Evolutionary conservation across 257 asterid genomes (phyloP).

Genomic region (Anisodus tanguticus): DNA sequence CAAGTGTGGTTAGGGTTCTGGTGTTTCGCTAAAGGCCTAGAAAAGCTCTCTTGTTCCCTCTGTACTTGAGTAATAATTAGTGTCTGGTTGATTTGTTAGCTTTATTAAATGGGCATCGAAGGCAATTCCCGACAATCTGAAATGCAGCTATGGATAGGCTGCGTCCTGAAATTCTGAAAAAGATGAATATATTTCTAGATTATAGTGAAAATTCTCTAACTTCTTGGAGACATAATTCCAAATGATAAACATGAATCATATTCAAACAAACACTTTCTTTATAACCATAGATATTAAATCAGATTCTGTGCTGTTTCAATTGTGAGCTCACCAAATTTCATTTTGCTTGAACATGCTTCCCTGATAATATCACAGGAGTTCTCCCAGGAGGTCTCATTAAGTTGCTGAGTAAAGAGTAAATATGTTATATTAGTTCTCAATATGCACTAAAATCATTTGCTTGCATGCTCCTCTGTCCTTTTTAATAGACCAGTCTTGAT

Average conservation of each 20-base stretch:
- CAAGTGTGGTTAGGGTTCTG: slow-evolving; percentile 17
- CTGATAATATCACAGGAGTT: slow-evolving; percentile 12
- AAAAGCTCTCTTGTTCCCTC: neutral
- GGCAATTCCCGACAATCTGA: slow-evolving; percentile 14
- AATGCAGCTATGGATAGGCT: neutral
- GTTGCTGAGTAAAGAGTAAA: neutral
- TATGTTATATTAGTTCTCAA: neutral
- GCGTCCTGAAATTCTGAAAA: neutral
- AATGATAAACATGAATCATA: slow-evolving; percentile 20
- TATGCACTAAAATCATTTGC: slow-evolving; percentile 5
- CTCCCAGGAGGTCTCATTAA: neutral
- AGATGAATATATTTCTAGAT: neutral
- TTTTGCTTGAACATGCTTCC: neutral
- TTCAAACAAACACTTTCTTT: neutral
- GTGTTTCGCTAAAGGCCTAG: slow-evolving; percentile 18
- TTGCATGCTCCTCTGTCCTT: neutral
- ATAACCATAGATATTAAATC: neutral
- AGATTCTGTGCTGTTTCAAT: slow-evolving; percentile 17
- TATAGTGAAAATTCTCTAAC: neutral
- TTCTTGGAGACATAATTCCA: slow-evolving; percentile 11
- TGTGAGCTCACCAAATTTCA: neutral
- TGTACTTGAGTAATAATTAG: slow-evolving; percentile 15
- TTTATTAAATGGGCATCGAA: neutral
- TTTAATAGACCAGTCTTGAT: neutral
- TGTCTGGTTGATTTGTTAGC: slow-evolving; percentile 14